These are phyloP conservation scores for apple (Malus domestica) DNA, from an alignment of 306 rosid genomes.

Conservation along the genomic window ASM211411v1 NC_041803.1:28076001-28076500, in stretches of 20 bases:
- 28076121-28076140: not conserved
- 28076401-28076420: no score
- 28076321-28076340: no score
- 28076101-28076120: not conserved
- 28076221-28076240: not conserved
- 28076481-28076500: no score
- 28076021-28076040: not conserved
- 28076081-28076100: not conserved
- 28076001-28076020: constrained; percentile 5
- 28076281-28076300: no score
- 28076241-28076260: no score
- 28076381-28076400: no score
- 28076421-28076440: no score
- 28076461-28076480: no score
- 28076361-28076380: no score
- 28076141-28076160: not conserved
- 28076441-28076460: no score
- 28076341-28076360: no score
- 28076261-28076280: not conserved
- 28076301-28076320: not conserved
- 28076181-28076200: not conserved
- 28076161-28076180: not conserved
- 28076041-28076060: not conserved
- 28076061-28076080: not conserved
- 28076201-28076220: not conserved